phyloP scores from a whole-genome alignment of 768 basidiomycete species.

The Leccinum truebloodii region DNA sequence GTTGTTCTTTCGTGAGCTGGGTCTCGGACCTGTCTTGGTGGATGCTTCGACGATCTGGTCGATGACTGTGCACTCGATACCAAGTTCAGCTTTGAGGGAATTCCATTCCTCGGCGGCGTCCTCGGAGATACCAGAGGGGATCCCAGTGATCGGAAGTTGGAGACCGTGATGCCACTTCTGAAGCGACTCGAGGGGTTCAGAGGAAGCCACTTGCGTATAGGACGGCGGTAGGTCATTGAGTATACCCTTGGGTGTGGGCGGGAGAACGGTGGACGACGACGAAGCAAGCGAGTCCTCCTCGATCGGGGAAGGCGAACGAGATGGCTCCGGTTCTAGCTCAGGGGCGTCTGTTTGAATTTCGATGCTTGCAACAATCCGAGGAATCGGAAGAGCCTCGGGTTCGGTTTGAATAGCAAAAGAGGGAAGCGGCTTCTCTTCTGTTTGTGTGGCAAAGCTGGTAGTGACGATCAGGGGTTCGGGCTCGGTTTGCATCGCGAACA shows the following conservation, averaged over 20 bases:
- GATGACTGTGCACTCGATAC: slow-evolving; percentile 74
- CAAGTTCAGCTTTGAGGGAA: slow-evolving; percentile 75
- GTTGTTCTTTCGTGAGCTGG: slow-evolving; percentile 43
- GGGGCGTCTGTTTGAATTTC: slow-evolving; percentile 63
- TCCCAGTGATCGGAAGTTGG: slow-evolving; percentile 41
- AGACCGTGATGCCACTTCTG: slow-evolving; percentile 73
- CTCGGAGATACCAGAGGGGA: slow-evolving; percentile 58
- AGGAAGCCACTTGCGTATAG: slow-evolving; percentile 60
- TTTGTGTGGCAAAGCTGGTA: slow-evolving; percentile 56
- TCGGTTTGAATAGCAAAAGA: slow-evolving; percentile 43
- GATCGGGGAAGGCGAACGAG: slow-evolving; percentile 47
- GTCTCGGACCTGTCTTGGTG: slow-evolving; percentile 32
- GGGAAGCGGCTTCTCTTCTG: slow-evolving; percentile 37
- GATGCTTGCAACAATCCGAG: slow-evolving; percentile 44
- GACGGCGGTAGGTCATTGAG: slow-evolving; percentile 67
- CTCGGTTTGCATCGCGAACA: slow-evolving; percentile 60
- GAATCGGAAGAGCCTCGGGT: slow-evolving; percentile 32
- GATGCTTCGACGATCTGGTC: slow-evolving; percentile 61
- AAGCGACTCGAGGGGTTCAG: slow-evolving; percentile 55
- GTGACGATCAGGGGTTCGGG: slow-evolving; percentile 50
- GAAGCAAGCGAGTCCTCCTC: slow-evolving; percentile 63
- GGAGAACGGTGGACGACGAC: slow-evolving; percentile 71
- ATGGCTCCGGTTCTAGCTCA: slow-evolving; percentile 35
- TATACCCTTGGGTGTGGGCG: slow-evolving; percentile 64
- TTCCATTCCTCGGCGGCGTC: slow-evolving; percentile 78